A percentile compares a stretch with the other conserved stretches of the same genome.
These are phyloP conservation scores for Cladosporium sp. DNA, from an alignment of 2,329 filamentous ascomycete genomes.

Conservation along the genomic window DNA sequence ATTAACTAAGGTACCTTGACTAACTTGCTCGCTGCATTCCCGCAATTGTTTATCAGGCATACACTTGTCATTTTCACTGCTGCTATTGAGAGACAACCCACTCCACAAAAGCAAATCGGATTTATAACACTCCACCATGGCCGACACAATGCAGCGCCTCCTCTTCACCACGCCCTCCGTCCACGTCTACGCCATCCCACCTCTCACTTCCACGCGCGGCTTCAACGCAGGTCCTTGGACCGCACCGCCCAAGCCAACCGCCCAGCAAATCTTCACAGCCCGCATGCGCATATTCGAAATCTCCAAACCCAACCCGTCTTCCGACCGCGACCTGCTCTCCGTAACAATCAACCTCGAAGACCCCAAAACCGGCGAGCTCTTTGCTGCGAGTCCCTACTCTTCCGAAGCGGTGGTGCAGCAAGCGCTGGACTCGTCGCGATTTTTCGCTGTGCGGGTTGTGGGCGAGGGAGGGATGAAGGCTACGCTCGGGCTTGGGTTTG, in stretches of 20 bases:
- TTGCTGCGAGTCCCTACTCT: conserved; percentile 79
- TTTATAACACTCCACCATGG: not conserved
- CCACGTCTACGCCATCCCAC: conserved; percentile 85
- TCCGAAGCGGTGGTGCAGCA: conserved; percentile 64
- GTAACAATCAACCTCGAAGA: conserved; percentile 75
- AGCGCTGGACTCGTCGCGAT: conserved; percentile 72
- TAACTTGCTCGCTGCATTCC: too few relatives aligned
- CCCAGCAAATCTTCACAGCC: conserved; percentile 78
- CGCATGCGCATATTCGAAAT: conserved; percentile 57
- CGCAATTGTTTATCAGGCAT: too few relatives aligned
- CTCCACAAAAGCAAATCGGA: not conserved
- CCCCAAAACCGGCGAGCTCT: conserved; percentile 65
- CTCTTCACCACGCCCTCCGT: conserved; percentile 71
- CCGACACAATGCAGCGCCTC: conserved; percentile 47
- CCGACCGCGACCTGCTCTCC: conserved; percentile 47
- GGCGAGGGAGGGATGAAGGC: conserved; percentile 73
- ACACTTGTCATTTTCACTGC: too few relatives aligned
- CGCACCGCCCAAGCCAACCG: conserved; percentile 55
- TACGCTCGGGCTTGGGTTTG: conserved; percentile 78
- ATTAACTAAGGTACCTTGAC: too few relatives aligned
- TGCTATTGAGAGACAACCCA: too few relatives aligned
- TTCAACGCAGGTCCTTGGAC: conserved; percentile 78
- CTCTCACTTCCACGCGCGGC: conserved; percentile 71
- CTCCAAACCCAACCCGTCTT: conserved; percentile 24
- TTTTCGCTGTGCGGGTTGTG: conserved; percentile 78